Percentiles rank a stretch among this genome's conserved stretches.
Evolutionary conservation across 306 rosid genomes (phyloP).

Genomic region (Prunus kanzakura): DNA sequence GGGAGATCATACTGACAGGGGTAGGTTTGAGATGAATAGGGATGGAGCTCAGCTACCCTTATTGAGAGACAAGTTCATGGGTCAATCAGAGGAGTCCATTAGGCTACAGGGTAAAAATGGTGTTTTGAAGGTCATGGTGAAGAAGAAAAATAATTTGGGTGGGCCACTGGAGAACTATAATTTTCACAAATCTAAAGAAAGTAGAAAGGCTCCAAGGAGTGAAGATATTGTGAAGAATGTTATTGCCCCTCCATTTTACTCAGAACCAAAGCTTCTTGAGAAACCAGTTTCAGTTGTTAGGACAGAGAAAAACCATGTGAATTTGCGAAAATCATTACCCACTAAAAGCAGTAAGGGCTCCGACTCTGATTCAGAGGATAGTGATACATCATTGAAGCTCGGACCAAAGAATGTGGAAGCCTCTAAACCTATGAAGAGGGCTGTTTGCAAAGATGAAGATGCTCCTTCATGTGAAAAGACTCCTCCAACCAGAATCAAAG

Average conservation of each 20-base stretch:
- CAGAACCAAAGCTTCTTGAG: constrained; percentile 42
- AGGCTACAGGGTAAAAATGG: constrained; percentile 97
- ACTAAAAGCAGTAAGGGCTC: constrained; percentile 49
- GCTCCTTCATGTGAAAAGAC: constrained; percentile 55
- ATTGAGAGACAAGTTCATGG: constrained; percentile 50
- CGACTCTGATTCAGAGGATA: constrained; percentile 61
- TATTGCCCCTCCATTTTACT: constrained; percentile 30
- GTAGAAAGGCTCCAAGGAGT: constrained; percentile 41
- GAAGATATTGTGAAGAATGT: constrained; percentile 51
- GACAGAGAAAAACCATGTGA: constrained; percentile 46
- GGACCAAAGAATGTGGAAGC: constrained; percentile 47
- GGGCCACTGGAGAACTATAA: constrained; percentile 41
- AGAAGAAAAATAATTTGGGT: constrained; percentile 53
- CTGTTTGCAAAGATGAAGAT: constrained; percentile 47
- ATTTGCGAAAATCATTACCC: constrained; percentile 46
- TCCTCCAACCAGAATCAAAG: constrained; percentile 43
- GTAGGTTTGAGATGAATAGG: constrained; percentile 41
- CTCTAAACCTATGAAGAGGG: constrained; percentile 43
- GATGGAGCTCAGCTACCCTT: constrained; percentile 46
- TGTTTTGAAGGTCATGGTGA: constrained; percentile 87
- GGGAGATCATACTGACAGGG: constrained; percentile 37
- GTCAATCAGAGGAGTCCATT: constrained; percentile 63
- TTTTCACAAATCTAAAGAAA: constrained; percentile 46
- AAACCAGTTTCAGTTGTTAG: constrained; percentile 42
- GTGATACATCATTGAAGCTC: constrained; percentile 57